Base-by-base conservation (phyloP, 164 flowering plant species). In the Tetrastigma voinierianum region DNA sequence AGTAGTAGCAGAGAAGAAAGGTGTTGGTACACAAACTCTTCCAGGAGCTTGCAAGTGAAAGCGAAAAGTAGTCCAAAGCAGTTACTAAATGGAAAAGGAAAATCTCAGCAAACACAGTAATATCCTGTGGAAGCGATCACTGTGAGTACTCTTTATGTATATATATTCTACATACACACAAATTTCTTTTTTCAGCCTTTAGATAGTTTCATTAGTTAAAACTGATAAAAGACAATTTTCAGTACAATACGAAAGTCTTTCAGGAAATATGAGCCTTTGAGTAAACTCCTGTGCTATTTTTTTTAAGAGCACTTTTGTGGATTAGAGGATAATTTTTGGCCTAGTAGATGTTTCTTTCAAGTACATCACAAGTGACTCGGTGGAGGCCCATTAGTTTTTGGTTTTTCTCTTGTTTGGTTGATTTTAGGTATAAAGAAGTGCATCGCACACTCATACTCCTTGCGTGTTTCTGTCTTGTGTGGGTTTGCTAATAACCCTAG, bases 21-120 rank as follows among this genome's bases (percentile, higher is more conserved):
- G 69, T 86, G 88, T 78, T 95, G 98, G 98, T 97, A 95, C 74
- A 77, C 93, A 57, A 78, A n/a, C n/a, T n/a, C 86, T 70, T 95
- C 92, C 66, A 81, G 68, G 62, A 82, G 78, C 73, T 69, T 95
- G 71, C 82, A 65, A 57, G 77, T 90, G 56, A 86, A 85, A 73
- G 91, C 94, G 6, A 87, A 84, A 77, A 87, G 89, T 74, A 73
- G 62, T 69, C 84, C 84, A 51, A 81, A 81, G 72, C 67, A 76
- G 43, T 18, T 19, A 17, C 59, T 24, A 17, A 78, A 68, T 79
- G 79, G 78, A 20, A 70, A 70, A 46, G 74, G 56, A 67, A 81
- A 66, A 45, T 57, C 77, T 60, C 46, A 24, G 48, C 65, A 46
- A 54, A 66, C 20, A n/a, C 80, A 45, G 61, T 80, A 77, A 55